Evolutionary conservation across 345 rosid genomes (phyloP), one percentile per base, ranked within the genome.

Genomic region (Hypericum androsaemum): DNA sequence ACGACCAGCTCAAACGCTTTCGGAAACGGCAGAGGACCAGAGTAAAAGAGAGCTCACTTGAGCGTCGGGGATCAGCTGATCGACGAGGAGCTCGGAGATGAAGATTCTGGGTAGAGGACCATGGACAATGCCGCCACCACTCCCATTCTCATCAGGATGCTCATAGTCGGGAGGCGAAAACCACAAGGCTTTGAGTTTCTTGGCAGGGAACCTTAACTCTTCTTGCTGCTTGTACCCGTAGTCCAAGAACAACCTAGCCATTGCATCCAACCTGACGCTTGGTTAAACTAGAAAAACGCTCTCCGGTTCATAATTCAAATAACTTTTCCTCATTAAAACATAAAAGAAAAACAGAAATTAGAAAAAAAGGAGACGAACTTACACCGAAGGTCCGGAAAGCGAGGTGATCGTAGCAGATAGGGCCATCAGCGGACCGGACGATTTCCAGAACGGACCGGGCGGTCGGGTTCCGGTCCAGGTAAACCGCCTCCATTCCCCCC

Each of bases 351-450:
- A 7, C 37, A 28, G 9, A 43, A 13, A 35, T 49, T 6, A 28
- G 49, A 1, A 7, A 46, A 28, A n/a, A 10, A 38, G 38, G 37
- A 43, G 40, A 6, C 17, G 39, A 28, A 5, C 40, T 39, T 76
- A 90, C 96, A 80, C 98, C 96, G 6, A 90, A 87, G 0, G 98
- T 87, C 70, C 98, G 74, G 75, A 84, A 90, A 13, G 98, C 98
- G 35, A 90, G 48, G 70, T 87, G 96, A 72, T 90, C 98, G 60
- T 90, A 84, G 71, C 87, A 82, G 64, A 90, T 75, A 45, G 17
- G 7, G 5, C 63, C 71, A 7, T 78, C 85, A 61, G 72, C 68
- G 8, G 87, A 71, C 39, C 42, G 52, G 10, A 90, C 98, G 32
- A 80, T 77, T 56, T 87, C 79, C 67, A 87, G 61, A 11, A 82